Evolutionary conservation across 768 basidiomycete genomes (phyloP), one percentile per base, ranked within the genome.

Genomic region (Rhizopogon rudus): DNA sequence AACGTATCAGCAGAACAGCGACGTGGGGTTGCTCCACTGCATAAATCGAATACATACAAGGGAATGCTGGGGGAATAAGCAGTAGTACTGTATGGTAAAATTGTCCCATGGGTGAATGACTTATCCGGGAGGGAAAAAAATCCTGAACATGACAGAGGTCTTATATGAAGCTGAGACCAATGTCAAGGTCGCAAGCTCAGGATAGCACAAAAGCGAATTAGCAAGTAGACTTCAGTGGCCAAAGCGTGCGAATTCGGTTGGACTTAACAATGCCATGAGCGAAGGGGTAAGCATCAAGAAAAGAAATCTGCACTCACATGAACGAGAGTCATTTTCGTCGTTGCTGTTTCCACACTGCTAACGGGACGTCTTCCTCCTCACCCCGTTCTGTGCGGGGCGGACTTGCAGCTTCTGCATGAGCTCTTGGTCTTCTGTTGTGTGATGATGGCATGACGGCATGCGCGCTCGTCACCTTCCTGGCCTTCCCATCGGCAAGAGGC

Each of bases 341-440:
- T 65, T 86, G 88, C 64, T 87, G 87, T 68, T 91, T 88, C 77
- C 83, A 91, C 54, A 89, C 69, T 17, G 91, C 88, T 46, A 93
- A 74, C 17, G 90, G 90, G 40, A 90, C 73, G 64, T 92, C 90
- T 65, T 92, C 90, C 63, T 91, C 89, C 64, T 89, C 87, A 28
- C 70, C 60, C 48, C 66, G 69, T 12, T 65, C 55, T 41, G 61
- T 71, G 17, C 65, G 71, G 45, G 65, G 28, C 67, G 62, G 39
- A 60, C 63, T n/a, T 33, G 62, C 40, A 20, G 61, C 54, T n/a
- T 70, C 67, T 51, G 79, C 75, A 50, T 74, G 72, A 29, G 74
- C 72, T 61, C 74, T 74, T 40, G 76, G 76, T 58, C 77, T 73
- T 56, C 69, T 72, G 52, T 74, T 68, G 39, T 60, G 55, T 4